Evolutionary conservation across 306 rosid species (phyloP).

Genomic region (Cyamopsis tetragonoloba): DNA sequence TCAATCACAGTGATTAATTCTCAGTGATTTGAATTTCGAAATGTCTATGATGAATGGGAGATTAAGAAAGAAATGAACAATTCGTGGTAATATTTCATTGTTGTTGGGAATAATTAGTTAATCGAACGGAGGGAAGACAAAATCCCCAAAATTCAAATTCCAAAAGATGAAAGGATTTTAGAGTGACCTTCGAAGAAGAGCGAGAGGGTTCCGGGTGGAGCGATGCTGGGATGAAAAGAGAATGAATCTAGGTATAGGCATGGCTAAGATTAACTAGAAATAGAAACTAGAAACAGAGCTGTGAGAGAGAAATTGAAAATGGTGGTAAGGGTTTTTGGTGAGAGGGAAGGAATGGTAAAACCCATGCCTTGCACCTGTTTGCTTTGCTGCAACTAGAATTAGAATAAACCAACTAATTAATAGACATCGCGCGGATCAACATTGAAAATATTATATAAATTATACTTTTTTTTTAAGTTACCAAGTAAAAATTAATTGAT

Average conservation of each 20-base stretch:
- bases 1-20: neutral
- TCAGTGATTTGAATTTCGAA: neutral
- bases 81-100: neutral
- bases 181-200: constrained; percentile 56
- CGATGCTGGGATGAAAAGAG: constrained; percentile 41
- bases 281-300: neutral
- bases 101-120: neutral
- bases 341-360: neutral
- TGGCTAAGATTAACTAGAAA: constrained; percentile 16
- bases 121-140: neutral
- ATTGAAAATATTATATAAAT: too few species aligned
- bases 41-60: neutral
- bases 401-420: neutral
- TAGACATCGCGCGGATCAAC: too few species aligned
- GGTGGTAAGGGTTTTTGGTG: neutral
- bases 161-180: neutral
- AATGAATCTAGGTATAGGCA: constrained; percentile 53
- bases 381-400: too few species aligned
- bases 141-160: neutral
- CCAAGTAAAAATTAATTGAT: too few species aligned
- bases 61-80: neutral
- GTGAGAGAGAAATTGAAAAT: neutral
- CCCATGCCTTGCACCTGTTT: constrained; percentile 12
- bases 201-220: constrained; percentile 29
- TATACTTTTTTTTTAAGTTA: too few species aligned